Base-by-base conservation (phyloP, 2,329 filamentous ascomycete species). In the Fusarium abutilonis region DNA sequence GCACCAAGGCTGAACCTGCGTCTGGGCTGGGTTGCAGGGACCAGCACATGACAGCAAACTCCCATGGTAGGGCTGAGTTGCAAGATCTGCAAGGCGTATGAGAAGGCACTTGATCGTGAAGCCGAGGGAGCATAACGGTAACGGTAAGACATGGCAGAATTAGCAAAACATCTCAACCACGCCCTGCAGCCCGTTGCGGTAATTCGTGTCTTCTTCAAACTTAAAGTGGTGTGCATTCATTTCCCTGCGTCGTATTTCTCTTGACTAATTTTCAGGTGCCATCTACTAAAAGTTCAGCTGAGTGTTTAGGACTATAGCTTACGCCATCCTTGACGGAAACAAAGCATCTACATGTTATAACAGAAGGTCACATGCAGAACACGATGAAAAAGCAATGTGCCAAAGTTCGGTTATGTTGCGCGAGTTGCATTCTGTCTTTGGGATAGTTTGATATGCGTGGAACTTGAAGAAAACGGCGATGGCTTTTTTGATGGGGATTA, bases 201-300 rank as follows among this genome's bases (percentile, higher is more conserved):
- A 67, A 67, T 47, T 52, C 66, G 66, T 68, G 50, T 66, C 5
- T 9, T 39, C 11, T 17, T 17, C 19, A 44, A 39, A 35, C 19
- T 15, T 19, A 48, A 43, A 41, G 39, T 42, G 48, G 58, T 54
- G 42, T 26, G 43, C 34, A 32, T 47, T 52, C 31, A 45, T 38
- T 45, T 52, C 40, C 36, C 49, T 14, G 21, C 19, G 6, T 5
- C 19, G 13, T 23, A 14, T n/a, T 23, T 9, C 11, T 43, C 34
- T 19, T 19, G 19, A 19, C 19, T 19, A 19, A 19, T 56, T 56
- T 61, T 64, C 62, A 68, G 65, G 64, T 67, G 54, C 17, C 19
- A 7, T 17, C 17, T 28, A 36, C 42, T 58, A 50, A 60, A 51
- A 28, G 55, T 56, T 57, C 42, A 63, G 60, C 45, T 63, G 38